A percentile compares a stretch with the other conserved stretches of the same genome.
phyloP scores from a whole-genome alignment of 176 grass and related monocot genomes.

The bread wheat (Triticum aestivum) region DNA sequence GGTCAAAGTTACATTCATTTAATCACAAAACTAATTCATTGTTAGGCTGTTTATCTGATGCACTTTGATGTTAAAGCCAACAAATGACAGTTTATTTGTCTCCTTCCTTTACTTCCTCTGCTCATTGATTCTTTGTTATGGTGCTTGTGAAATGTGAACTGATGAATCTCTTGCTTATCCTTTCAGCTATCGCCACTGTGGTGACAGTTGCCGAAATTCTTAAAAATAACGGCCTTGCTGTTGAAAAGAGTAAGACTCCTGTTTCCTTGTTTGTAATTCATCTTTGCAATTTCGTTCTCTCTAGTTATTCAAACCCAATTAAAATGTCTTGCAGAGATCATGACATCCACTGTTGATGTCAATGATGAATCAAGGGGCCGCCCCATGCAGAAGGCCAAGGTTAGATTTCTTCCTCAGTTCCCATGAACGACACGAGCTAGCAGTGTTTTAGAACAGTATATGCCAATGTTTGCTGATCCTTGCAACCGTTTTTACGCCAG shows the following conservation, averaged over 20 bases:
- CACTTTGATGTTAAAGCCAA: background rate
- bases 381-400: constrained; percentile 93
- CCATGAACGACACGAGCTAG: background rate
- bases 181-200: constrained; percentile 84
- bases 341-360: constrained; percentile 89
- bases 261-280: background rate
- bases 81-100: background rate
- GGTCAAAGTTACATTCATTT: background rate
- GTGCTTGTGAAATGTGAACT: background rate
- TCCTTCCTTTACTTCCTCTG: background rate
- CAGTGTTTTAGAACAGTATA: background rate
- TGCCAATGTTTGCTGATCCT: constrained; percentile 3
- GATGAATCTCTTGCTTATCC: constrained; percentile 1
- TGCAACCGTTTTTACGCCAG: constrained; percentile 25
- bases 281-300: background rate
- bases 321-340: constrained; percentile 58
- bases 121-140: background rate
- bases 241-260: constrained; percentile 75
- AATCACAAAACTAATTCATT: background rate
- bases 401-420: constrained; percentile 15
- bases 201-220: constrained; percentile 91
- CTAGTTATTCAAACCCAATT: constrained; percentile 1
- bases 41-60: background rate
- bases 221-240: constrained; percentile 87
- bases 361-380: constrained; percentile 74